Evolutionary conservation across 192 early-diverging fungal genomes (phyloP), one percentile per base, ranked within the genome.

Genomic region (Entomortierella parvispora): DNA sequence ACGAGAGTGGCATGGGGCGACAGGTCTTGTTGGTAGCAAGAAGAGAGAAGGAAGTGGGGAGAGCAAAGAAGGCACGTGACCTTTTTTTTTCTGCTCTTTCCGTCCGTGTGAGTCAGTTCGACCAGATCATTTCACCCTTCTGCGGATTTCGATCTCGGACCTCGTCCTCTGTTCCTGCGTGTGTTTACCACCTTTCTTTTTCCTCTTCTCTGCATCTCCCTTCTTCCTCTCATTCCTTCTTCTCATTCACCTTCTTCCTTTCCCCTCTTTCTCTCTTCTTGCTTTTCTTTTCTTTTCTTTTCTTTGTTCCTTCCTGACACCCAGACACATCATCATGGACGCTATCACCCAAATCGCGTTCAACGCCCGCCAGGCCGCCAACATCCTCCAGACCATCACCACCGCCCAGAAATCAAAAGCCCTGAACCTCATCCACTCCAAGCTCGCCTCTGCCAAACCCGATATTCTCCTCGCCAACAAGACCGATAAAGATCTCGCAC

Each of bases 381-480:
- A 88, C 74, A 65, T 82, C 51, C 84, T 95, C 55, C 92, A 93
- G 62, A 85, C 89, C 4, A 82, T 91, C 26, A 87, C 83, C 33
- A 84, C 88, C 22, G 71, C 83, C 51, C 90, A 96, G 80, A 96
- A 96, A 82, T 91, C 88, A 31, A 82, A 83, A 17, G 94, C 93
- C 23, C 85, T 98, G 15, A 57, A 77, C 44, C 82, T 81, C 20
- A 94, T 98, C 74, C 85, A 89, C 56, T 62, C 85, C 45, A 85
- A 87, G 17, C 87, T 98, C 22, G 80, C 68, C 44, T 85, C 88
- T 56, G 78, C 89, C 22, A 89, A 90, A 57, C 71, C 83, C 37
- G 82, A 83, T 12, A 94, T 98, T 52, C 86, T 94, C 40, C 83
- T 81, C 28, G 93, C 93, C 65, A 97, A 98, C 80, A 82, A 84